A percentile compares a stretch with the other conserved stretches of the same genome.
These are phyloP conservation scores for Pistacia atlantica DNA, from an alignment of 345 rosid genomes.

Conservation along the genomic window DNA sequence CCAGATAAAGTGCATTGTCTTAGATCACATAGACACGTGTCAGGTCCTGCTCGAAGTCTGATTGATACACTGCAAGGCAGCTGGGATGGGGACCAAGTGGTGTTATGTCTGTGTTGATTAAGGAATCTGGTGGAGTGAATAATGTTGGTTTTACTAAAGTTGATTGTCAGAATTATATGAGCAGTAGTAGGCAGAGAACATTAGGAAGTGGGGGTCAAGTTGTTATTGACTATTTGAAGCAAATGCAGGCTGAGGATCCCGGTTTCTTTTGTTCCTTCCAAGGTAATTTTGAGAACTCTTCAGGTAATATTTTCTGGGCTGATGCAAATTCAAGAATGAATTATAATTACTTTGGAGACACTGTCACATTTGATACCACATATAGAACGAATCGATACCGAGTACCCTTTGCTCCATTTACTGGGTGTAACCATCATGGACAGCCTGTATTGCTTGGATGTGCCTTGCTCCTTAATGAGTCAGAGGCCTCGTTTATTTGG, in stretches of 20 bases:
- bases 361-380: conserved; percentile 44
- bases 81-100: conserved; percentile 57
- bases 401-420: conserved; percentile 50
- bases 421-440: conserved; percentile 52
- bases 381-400: conserved; percentile 40
- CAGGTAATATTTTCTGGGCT: conserved; percentile 50
- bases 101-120: conserved; percentile 53
- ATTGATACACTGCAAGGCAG: conserved; percentile 62
- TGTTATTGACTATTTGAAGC: conserved; percentile 41
- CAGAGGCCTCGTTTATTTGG: conserved; percentile 54
- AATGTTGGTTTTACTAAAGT: conserved; percentile 57
- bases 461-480: conserved; percentile 46
- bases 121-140: conserved; percentile 50
- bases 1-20: conserved; percentile 57
- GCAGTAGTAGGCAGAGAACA: conserved; percentile 43
- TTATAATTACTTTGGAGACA: conserved; percentile 44
- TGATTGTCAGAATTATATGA: conserved; percentile 60
- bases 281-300: conserved; percentile 34
- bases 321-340: conserved; percentile 42
- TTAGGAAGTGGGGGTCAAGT: conserved; percentile 40
- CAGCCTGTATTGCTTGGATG: conserved; percentile 55
- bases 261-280: conserved; percentile 46
- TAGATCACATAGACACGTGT: conserved; percentile 50
- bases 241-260: conserved; percentile 42
- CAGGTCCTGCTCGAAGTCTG: conserved; percentile 52